phyloP scores from a whole-genome alignment of 768 basidiomycete species.

The Naganishia vishniacii region DNA sequence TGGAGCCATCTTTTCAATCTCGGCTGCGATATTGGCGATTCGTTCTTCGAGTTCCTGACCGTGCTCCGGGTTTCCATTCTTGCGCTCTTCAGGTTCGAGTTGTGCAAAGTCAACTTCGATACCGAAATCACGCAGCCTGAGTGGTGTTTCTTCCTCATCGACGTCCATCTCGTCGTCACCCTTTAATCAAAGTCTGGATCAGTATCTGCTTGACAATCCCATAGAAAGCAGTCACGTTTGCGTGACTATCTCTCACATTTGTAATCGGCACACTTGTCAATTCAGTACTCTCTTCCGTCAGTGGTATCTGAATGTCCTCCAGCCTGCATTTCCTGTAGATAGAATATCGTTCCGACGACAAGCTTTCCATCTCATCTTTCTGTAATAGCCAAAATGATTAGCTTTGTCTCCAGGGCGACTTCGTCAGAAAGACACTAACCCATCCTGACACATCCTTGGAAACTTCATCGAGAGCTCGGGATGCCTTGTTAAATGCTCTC shows the following conservation, averaged over 20 bases:
- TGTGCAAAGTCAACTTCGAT: conserved; percentile 48
- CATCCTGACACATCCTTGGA: conserved; percentile 43
- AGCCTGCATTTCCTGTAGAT: conserved; percentile 87
- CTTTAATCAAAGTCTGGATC: neutral
- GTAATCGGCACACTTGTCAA: conserved; percentile 73
- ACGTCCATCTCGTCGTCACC: conserved; percentile 13
- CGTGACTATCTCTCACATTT: too few relatives aligned
- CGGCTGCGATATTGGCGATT: conserved; percentile 63
- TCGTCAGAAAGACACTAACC: conserved; percentile 51
- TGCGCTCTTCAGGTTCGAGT: conserved; percentile 41
- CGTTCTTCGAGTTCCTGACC: conserved; percentile 62
- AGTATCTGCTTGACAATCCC: too few relatives aligned
- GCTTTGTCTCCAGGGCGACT: neutral
- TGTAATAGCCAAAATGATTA: conserved; percentile 34
- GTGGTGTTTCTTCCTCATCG: conserved; percentile 5
- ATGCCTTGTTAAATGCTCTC: neutral
- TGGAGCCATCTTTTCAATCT: conserved; percentile 89
- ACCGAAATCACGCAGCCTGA: conserved; percentile 57
- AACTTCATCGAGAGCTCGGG: conserved; percentile 30
- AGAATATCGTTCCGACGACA: conserved; percentile 73
- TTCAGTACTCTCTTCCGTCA: conserved; percentile 56
- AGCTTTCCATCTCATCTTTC: conserved; percentile 88
- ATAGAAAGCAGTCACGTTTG: too few relatives aligned
- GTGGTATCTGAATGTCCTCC: conserved; percentile 80
- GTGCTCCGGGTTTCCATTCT: conserved; percentile 39